Base-by-base conservation (phyloP, 495 filamentous ascomycete species). In the Penicillium parvum region DNA sequence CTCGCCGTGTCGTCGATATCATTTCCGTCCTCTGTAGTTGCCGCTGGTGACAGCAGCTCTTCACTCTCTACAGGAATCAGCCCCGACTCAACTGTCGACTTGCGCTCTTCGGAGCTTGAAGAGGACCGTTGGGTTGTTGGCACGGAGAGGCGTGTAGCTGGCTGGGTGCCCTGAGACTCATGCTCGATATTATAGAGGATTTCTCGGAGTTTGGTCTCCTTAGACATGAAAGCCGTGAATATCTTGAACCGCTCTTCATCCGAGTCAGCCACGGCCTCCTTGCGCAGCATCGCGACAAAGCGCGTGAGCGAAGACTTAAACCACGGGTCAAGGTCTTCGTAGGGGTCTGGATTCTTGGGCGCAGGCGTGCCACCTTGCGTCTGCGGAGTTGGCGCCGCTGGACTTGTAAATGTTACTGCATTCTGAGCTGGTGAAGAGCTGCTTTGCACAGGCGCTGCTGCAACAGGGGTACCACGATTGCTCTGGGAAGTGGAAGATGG, bases 301-400 rank as follows among this genome's bases (percentile, higher is more conserved):
- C 75, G 72, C 19, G 66, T 64, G 23, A 78, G 45, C 32, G 75
- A 78, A 7, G 75, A 74, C 48, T 68, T 72, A 18, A 59, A 74
- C 74, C 73, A 76, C 2, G 73, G 68, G 28, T 76, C 73, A 8
- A 78, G 56, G 50, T 75, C 72, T 22, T 69, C 70, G 37, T 72
- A 73, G 7, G 66, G 71, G 50, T 72, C 72, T 27, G 57, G 22
- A 5, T 35, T 28, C 17, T 53, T 59, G 14, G 50, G 28, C 32
- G 42, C 26, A 8, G 43, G 26, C 5, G 19, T 23, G 20, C 6
- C 32, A 23, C n/a, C 20, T 18, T 43, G 45, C 4, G 18, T 18
- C 32, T 48, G 41, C 4, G 37, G 17, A 3, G 27, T 19, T 20
- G 20, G 43, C 7, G 21, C 15, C 5, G 8, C 27, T 30, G 39